A percentile compares a stretch with the other conserved stretches of the same genome.
These are phyloP conservation scores for Prunus mira DNA, from an alignment of 306 rosid species.

Conservation along the genomic window DNA sequence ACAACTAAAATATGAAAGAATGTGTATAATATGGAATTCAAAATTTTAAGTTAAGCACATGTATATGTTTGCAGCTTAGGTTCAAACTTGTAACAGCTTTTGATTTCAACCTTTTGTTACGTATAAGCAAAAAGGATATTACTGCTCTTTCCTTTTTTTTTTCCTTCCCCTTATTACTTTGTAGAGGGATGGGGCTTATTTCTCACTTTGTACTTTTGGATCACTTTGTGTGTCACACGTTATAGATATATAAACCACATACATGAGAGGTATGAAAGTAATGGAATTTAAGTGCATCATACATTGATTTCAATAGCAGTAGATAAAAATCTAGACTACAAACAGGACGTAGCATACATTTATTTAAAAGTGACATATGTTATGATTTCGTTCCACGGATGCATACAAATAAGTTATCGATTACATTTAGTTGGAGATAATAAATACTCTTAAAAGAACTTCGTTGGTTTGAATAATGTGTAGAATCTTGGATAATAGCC, in stretches of 20 bases:
- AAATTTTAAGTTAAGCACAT: neutral
- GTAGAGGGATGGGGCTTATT: neutral
- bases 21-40: neutral
- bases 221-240: neutral
- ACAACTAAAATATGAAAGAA: neutral
- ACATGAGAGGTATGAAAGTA: neutral
- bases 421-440: constrained; percentile 1
- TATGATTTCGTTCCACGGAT: too few species aligned
- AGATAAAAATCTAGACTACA: neutral
- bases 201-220: neutral
- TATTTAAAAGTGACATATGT: neutral
- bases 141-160: neutral
- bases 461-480: neutral
- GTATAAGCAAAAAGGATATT: neutral
- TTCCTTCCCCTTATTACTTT: neutral
- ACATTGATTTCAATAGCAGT: neutral
- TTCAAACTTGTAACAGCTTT: neutral
- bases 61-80: neutral
- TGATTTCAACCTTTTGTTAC: neutral
- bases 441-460: neutral
- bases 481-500: neutral
- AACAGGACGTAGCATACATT: neutral
- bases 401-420: too few species aligned
- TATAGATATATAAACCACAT: neutral
- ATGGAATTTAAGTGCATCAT: neutral